Conservation (phyloP, 768 basidiomycete species). For the Macrocybe gigantea region DNA sequence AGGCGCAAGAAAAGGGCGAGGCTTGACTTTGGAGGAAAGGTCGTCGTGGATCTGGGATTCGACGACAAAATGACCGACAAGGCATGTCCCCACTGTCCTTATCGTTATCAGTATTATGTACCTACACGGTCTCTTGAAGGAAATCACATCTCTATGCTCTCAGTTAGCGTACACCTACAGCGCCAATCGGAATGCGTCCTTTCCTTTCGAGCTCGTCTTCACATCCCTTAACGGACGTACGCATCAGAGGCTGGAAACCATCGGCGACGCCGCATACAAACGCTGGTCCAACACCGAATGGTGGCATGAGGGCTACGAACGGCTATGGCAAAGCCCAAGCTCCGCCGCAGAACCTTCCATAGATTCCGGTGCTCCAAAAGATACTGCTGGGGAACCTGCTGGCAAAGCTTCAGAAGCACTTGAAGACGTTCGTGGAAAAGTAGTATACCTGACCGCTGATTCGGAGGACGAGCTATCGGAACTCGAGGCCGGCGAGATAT, state of each 20-base stretch:
- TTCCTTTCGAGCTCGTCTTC: slow-evolving; percentile 72
- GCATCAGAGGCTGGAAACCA: slow-evolving; percentile 53
- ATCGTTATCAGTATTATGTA: slow-evolving; percentile 8
- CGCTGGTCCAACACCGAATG: slow-evolving; percentile 82
- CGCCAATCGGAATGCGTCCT: slow-evolving; percentile 67
- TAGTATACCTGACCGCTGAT: slow-evolving; percentile 95
- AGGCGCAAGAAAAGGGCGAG: slow-evolving; percentile 35
- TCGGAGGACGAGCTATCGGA: slow-evolving; percentile 81
- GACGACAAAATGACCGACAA: slow-evolving; percentile 92
- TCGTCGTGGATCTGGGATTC: slow-evolving; percentile 87
- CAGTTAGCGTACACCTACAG: slow-evolving; percentile 93
- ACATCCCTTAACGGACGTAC: slow-evolving; percentile 77
- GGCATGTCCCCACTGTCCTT: slow-evolving; percentile 39
- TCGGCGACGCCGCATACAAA: slow-evolving; percentile 62
- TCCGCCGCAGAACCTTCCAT: slow-evolving; percentile 4
- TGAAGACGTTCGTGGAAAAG: slow-evolving; percentile 32
- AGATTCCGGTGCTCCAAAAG: neutral
- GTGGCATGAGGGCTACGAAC: slow-evolving; percentile 73
- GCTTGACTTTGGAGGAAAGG: slow-evolving; percentile 50
- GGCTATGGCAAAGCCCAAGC: slow-evolving; percentile 45
- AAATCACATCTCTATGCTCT: slow-evolving; percentile 82
- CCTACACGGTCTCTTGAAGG: slow-evolving; percentile 42
- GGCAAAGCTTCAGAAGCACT: neutral
- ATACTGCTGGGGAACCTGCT: neutral
- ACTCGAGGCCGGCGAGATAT: slow-evolving; percentile 78